Conservation (phyloP, 805 yeast species). For the Clavispora fructus region DNA sequence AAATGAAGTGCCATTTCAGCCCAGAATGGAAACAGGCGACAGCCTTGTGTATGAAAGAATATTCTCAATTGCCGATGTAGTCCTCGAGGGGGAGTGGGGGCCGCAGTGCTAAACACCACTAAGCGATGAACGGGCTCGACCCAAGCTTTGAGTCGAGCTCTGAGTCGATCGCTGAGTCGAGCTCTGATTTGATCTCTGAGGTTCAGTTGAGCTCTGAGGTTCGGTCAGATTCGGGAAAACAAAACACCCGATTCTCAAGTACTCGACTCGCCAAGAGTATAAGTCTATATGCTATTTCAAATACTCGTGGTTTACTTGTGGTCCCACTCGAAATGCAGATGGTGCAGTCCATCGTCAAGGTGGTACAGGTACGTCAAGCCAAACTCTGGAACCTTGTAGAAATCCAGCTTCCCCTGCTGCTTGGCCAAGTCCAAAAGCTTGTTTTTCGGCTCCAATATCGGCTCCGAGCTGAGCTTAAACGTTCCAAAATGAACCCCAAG, state of each 20-base stretch:
- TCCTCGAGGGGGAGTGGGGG: too few species aligned
- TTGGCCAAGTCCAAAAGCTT: slow-evolving; percentile 47
- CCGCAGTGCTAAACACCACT: too few species aligned
- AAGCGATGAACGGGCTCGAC: too few species aligned
- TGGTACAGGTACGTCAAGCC: slow-evolving; percentile 65
- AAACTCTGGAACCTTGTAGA: slow-evolving; percentile 62
- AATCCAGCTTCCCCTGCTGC: slow-evolving; percentile 26
- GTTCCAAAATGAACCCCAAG: slow-evolving; percentile 98
- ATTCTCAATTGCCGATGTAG: not conserved
- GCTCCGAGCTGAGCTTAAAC: slow-evolving; percentile 82
- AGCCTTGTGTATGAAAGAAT: not conserved
- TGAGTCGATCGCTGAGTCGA: not conserved
- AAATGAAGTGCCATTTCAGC: not conserved
- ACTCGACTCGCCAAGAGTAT: too few species aligned
- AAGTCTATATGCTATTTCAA: too few species aligned
- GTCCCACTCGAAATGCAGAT: not conserved
- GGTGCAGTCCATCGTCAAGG: slow-evolving; percentile 10
- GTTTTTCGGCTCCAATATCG: slow-evolving; percentile 76
- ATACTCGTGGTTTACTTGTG: not conserved
- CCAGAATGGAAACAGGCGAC: not conserved
- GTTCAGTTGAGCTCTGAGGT: too few species aligned
- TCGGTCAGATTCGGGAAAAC: too few species aligned
- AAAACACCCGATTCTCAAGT: too few species aligned
- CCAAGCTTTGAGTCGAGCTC: not conserved
- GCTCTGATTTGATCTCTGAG: not conserved